Evolutionary conservation across 306 rosid genomes (phyloP), one percentile per base, ranked within the genome.

Genomic region (Crotalaria pallida): DNA sequence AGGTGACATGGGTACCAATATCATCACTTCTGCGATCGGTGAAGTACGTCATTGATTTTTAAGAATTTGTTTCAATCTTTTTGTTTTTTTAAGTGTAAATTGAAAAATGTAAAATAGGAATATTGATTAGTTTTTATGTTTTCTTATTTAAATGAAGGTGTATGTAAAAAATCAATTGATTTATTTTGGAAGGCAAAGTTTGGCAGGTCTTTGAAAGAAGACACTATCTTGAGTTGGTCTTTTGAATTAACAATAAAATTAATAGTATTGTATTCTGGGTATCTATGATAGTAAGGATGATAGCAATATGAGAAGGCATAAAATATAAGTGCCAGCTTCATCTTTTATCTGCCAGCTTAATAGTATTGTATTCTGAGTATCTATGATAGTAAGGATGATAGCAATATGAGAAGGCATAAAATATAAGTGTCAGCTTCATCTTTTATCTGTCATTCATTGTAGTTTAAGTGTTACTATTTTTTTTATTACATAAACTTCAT

Each of bases 1-100:
- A 11, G 96, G 97, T 52, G 97, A 97, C 58, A 89, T 83, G 83
- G 96, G 97, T 64, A 91, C 91, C 76, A 84, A 95, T 82, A 81
- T 95, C 73, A 91, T 95, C 85, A 80, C 87, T 73, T 67, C 91
- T 74, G 92, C 86, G 41, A 38, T 86, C 52, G 97, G 99, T 87
- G 99, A 95, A 82, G 99, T 94, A 87, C 67, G 83, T 11, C 22
- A 26, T 72, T 11, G 36, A 68, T 44, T 55, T 60, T 44, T 56
- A 43, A 61, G 59, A 60, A 44, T 65, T 43, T 70, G 15, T 50
- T 19, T 47, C 6, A 11, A 24, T 57, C 3, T 66, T 58, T 26
- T 65, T 45, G 10, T 17, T 29, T 36, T 49, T 17, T 52, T 58
- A 9, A 10, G 36, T 64, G 40, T 23, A 23, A 10, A 44, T 29